A percentile compares a stretch with the other conserved stretches of the same genome.
These are phyloP conservation scores for Moricandia moricandioides DNA, from an alignment of 345 rosid genomes.

Conservation along the genomic window DNA sequence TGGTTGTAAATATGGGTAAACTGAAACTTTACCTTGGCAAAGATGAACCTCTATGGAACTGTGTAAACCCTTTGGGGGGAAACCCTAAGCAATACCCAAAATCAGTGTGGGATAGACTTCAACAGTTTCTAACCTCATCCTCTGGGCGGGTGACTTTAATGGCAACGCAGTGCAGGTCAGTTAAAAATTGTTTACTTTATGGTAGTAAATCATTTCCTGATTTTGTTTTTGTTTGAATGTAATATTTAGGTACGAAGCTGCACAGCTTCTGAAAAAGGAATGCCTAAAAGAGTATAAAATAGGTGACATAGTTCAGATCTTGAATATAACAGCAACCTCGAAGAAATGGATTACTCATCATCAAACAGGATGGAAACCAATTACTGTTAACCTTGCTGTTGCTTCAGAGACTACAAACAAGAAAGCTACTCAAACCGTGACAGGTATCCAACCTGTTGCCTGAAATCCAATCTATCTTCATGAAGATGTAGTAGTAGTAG, in stretches of 20 bases:
- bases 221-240: slow-evolving; percentile 1
- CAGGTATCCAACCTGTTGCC: slow-evolving; percentile 27
- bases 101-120: slow-evolving; percentile 63
- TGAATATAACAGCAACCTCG: slow-evolving; percentile 51
- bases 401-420: slow-evolving; percentile 27
- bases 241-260: slow-evolving; percentile 72
- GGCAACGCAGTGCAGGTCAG: slow-evolving; percentile 75
- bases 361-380: slow-evolving; percentile 80
- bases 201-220: background rate
- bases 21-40: slow-evolving; percentile 64
- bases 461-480: slow-evolving; percentile 18
- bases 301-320: slow-evolving; percentile 65
- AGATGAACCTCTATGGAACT: slow-evolving; percentile 69
- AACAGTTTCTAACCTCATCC: slow-evolving; percentile 54
- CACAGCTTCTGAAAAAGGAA: slow-evolving; percentile 49
- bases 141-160: slow-evolving; percentile 50
- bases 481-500: slow-evolving; percentile 18
- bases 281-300: slow-evolving; percentile 60
- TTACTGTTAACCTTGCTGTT: slow-evolving; percentile 46
- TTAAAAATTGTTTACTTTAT: background rate
- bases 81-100: slow-evolving; percentile 52
- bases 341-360: slow-evolving; percentile 73
- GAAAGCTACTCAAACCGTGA: slow-evolving; percentile 25
- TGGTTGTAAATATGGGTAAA: slow-evolving; percentile 48
- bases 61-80: slow-evolving; percentile 69